A percentile compares a stretch with the other conserved stretches of the same genome.
phyloP scores from a whole-genome alignment of 2,329 filamentous ascomycete genomes.

The Fusarium sublunatum region DNA sequence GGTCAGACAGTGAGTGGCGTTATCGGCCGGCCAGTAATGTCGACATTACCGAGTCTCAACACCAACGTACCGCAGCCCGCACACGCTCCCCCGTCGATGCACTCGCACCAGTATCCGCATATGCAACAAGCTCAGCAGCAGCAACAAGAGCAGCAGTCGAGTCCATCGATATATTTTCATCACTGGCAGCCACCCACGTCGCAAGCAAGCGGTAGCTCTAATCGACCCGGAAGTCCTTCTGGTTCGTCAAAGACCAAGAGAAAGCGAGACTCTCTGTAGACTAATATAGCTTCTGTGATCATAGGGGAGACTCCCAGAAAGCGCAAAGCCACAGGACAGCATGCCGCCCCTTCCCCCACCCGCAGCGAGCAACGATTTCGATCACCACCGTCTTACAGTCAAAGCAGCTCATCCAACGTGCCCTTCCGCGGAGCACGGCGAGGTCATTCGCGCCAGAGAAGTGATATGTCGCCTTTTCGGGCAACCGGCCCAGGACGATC shows the following conservation, averaged over 20 bases:
- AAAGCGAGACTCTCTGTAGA: conserved; percentile 57
- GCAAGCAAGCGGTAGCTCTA: conserved; percentile 68
- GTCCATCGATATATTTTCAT: conserved; percentile 87
- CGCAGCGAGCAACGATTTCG: conserved; percentile 48
- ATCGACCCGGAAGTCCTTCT: conserved; percentile 78
- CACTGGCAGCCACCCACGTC: conserved; percentile 88
- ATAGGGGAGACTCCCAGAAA: conserved; percentile 84
- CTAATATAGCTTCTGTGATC: conserved; percentile 57
- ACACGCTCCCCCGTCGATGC: conserved; percentile 47
- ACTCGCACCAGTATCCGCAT: conserved; percentile 61
- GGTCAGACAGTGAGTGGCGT: conserved; percentile 61
- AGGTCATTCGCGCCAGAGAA: conserved; percentile 52
- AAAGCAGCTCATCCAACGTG: conserved; percentile 44
- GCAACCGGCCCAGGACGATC: conserved; percentile 40
- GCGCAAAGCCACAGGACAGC: conserved; percentile 74
- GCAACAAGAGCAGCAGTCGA: conserved; percentile 68
- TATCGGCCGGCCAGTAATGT: conserved; percentile 53
- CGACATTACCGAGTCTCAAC: conserved; percentile 58
- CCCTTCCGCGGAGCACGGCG: conserved; percentile 42
- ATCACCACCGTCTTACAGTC: conserved; percentile 50
- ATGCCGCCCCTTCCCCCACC: conserved; percentile 43
- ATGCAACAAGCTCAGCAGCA: conserved; percentile 65
- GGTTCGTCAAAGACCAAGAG: conserved; percentile 72
- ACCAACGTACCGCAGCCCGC: conserved; percentile 57
- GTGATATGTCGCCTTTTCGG: conserved; percentile 53